Conservation (phyloP, 2,329 filamentous ascomycete genomes). For the Cladophialophora yegresii region DNA sequence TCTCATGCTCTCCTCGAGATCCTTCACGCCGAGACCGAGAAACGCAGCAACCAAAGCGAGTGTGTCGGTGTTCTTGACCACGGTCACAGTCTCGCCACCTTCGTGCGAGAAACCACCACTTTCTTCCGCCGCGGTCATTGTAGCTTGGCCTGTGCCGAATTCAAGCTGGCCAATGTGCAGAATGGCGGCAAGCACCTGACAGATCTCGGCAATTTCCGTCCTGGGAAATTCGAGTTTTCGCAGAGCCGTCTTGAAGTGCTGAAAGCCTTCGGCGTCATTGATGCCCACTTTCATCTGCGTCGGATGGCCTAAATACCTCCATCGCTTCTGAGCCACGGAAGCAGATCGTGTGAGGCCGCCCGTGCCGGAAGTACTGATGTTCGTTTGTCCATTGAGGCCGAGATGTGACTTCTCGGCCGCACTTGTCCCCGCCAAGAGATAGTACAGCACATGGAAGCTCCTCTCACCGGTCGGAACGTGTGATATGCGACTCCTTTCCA, state of each 20-base stretch:
- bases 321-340: constrained; percentile 70
- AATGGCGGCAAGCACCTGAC: constrained; percentile 88
- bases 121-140: constrained; percentile 78
- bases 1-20: constrained; percentile 83
- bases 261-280: constrained; percentile 92
- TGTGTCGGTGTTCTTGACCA: constrained; percentile 91
- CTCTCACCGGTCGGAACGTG: constrained; percentile 93
- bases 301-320: constrained; percentile 94
- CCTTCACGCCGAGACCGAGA: constrained; percentile 76
- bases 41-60: constrained; percentile 88
- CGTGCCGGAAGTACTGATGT: constrained; percentile 43
- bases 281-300: constrained; percentile 97
- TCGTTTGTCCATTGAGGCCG: constrained; percentile 57
- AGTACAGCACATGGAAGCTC: constrained; percentile 95
- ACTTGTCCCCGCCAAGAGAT: constrained; percentile 89
- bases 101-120: constrained; percentile 97
- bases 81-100: constrained; percentile 79
- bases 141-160: constrained; percentile 79
- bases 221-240: constrained; percentile 92
- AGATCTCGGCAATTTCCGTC: constrained; percentile 93
- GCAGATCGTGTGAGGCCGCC: constrained; percentile 56
- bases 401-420: constrained; percentile 86
- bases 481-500: constrained; percentile 88
- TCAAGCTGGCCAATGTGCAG: constrained; percentile 98
- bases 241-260: constrained; percentile 94